Evolutionary conservation across 139 green algal genomes (phyloP).

Genomic region (Mesostigma viride): DNA sequence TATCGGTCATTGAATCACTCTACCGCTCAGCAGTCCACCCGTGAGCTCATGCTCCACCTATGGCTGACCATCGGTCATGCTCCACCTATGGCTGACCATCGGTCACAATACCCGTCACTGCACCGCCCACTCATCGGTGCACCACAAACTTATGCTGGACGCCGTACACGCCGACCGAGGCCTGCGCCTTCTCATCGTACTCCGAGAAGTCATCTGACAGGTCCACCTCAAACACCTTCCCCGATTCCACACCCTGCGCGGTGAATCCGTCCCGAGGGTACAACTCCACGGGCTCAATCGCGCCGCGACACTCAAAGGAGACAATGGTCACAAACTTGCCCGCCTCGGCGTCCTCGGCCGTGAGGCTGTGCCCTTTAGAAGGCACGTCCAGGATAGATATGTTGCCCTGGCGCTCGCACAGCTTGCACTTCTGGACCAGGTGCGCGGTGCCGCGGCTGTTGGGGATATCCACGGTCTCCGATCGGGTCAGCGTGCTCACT

Average conservation of each 20-base stretch:
- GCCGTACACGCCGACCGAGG: conserved; percentile 25
- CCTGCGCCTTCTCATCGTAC: conserved; percentile 26
- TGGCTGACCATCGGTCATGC: no score
- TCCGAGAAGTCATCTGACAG: conserved; percentile 26
- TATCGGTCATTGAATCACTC: no score
- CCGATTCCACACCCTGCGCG: conserved; percentile 18
- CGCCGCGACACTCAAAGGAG: conserved; percentile 23
- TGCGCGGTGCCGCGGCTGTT: conserved; percentile 13
- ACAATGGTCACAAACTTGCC: conserved; percentile 18
- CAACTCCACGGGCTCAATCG: conserved; percentile 25
- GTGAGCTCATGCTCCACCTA: no score
- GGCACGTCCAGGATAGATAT: conserved; percentile 22
- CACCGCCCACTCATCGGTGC: no score
- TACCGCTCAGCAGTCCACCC: no score
- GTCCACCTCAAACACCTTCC: conserved; percentile 26
- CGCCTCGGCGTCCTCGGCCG: conserved; percentile 28
- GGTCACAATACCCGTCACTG: no score
- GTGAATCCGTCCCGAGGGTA: conserved; percentile 20
- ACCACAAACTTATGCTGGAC: conserved; percentile 16
- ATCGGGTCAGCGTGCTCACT: conserved; percentile 17
- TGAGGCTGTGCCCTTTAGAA: conserved; percentile 4
- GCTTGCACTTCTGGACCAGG: conserved; percentile 31
- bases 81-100: no score
- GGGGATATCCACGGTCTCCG: conserved; percentile 16
- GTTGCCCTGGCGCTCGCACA: conserved; percentile 21